Evolutionary conservation across 331 rosid species (phyloP).

Genomic region (Malus hybrid): DNA sequence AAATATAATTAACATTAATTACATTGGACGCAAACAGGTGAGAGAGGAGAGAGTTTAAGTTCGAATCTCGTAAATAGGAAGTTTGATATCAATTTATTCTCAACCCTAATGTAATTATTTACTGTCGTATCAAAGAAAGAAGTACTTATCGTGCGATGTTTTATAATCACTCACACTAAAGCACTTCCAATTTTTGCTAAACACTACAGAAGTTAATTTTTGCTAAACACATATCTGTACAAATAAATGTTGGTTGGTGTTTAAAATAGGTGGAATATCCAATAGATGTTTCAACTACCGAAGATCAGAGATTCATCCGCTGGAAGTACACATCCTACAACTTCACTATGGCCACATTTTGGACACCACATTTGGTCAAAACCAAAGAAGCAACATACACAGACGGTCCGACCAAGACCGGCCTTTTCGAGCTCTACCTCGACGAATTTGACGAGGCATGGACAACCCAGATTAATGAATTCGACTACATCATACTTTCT

Average conservation of each 20-base stretch:
- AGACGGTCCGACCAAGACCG: conserved; percentile 50
- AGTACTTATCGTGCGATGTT: not conserved
- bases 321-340: conserved; percentile 77
- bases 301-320: conserved; percentile 40
- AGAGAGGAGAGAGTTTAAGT: no score
- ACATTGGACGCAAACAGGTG: no score
- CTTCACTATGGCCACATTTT: conserved; percentile 62
- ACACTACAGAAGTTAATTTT: not conserved
- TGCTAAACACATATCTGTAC: not conserved
- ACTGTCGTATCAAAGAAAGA: no score
- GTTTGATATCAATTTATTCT: no score
- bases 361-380: conserved; percentile 70
- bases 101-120: no score
- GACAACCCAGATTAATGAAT: conserved; percentile 45
- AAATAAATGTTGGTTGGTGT: not conserved
- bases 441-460: conserved; percentile 64
- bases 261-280: conserved; percentile 73
- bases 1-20: no score
- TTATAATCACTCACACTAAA: not conserved
- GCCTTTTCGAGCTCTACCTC: conserved; percentile 54
- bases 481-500: conserved; percentile 56
- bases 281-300: conserved; percentile 44
- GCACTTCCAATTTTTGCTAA: not conserved
- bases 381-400: conserved; percentile 15
- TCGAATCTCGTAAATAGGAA: no score